Evolutionary conservation across 2,329 filamentous ascomycete species (phyloP), one percentile per base, ranked within the genome.

Genomic region (Teratosphaeriaceae sp.): DNA sequence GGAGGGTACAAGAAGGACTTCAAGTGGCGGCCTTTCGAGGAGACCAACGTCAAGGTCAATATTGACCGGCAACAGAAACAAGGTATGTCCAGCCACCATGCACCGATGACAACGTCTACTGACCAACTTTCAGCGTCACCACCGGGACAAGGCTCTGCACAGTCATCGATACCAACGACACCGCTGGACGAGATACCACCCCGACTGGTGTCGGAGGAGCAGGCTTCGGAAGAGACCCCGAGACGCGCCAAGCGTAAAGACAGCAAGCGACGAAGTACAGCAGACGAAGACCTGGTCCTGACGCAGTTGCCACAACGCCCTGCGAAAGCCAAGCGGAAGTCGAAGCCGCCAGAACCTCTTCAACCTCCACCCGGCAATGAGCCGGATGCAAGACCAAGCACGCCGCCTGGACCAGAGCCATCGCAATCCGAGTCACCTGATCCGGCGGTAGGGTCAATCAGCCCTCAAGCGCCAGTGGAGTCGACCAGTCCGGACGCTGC

Each of bases 1-100:
- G 82, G 81, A 45, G 82, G 82, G 26, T 86, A 85, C 65, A 83
- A 79, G 62, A 86, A 84, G 60, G 79, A 84, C 60, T 85, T 84
- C 66, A 85, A 85, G 70, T 86, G 82, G 82, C 71, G 80, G 40
- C 74, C 80, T 0, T 84, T 84, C 53, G 80, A 82, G 56, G 80
- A 85, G 51, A 72, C 76, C 36, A 79, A 67, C 42, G 70, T 80
- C 49, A 63, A 65, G 16, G 64, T 65, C 39, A 76, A 72, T 49
- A 52, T 57, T 20, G 56, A 57, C 31, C 75, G 71, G 53, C 48
- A 18, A 11, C 30, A 64, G 30, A 75, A 70, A 57, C 75, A 72
- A 64, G 61, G 70, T 64, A 53, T 49, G 52, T 38, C 38, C 6
- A 24, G 9, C 18, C 22, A 21, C 12, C 8, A 9, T 22, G 26